Base-by-base conservation (phyloP, 108 stramenopile species). In the Skeletonema marinoi region DNA sequence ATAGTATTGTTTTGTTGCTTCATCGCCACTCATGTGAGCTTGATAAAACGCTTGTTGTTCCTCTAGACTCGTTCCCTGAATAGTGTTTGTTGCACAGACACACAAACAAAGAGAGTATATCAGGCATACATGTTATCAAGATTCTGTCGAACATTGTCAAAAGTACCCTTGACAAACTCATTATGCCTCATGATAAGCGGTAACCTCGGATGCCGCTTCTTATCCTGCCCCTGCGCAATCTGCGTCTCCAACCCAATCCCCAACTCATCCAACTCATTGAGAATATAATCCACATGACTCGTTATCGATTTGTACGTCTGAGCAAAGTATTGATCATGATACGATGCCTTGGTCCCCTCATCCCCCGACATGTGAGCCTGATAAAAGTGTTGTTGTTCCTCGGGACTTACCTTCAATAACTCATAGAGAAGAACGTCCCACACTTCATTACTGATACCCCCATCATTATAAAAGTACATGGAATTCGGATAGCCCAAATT, bases 381-480 rank as follows among this genome's bases (percentile, higher is more conserved):
- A 58, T 86, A 86, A 59, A 88, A 78, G 4, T 12, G 42, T 32
- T 73, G 64, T 25, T 66, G 63, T 69, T 31, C 46, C 17, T 35
- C 33, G 65, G 68, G 42, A 50, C 73, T 74, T 63, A 63, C 65
- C 46, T 78, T 46, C 17, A 58, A 71, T 2, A 87, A 42, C 30
- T 62, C 61, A 21, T 75, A 80, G 36, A 68, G 42, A 10, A 80
- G 38, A 13, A 80, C 74, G 48, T 80, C 79, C 79, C 79, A 80
- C 16, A 80, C 79, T 30, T 75, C 68, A 29, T 75, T 32, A 1
- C 62, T 50, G 13, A 80, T 42, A 14, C 56, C 54, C 1, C 79
- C 79, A 32, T 71, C 63, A 25, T 69, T 75, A 66, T 82, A 86
- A 39, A 88, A 88, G 12, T 84, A 48, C 85, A 88, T 82, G 36